Evolutionary conservation across 164 flowering plant genomes (phyloP).

Genomic region (Vitis rotundifolia): DNA sequence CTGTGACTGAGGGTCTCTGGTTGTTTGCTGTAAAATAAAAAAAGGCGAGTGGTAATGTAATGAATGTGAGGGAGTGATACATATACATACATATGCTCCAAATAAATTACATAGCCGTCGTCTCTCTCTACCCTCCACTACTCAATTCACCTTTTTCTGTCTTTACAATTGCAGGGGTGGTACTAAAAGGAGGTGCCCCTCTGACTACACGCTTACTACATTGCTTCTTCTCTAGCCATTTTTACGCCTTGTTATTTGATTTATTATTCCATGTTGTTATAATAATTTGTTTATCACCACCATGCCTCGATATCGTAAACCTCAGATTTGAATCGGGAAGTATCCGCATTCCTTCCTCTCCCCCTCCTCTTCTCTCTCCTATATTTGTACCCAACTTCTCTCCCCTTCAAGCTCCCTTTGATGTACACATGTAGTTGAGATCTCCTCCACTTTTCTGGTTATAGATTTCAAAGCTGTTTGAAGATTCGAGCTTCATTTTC

Average conservation of each 20-base stretch:
- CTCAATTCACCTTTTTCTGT: background rate
- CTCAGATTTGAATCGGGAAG: conserved; percentile 31
- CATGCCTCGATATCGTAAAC: conserved; percentile 24
- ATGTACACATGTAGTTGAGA: conserved; percentile 18
- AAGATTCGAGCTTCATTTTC: background rate
- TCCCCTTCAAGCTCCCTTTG: conserved; percentile 7
- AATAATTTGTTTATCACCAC: conserved; percentile 11
- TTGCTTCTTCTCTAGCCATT: background rate
- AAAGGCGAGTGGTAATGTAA: too few species aligned
- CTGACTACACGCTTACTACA: background rate
- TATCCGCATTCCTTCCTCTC: conserved; percentile 29
- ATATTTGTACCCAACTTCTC: conserved; percentile 2
- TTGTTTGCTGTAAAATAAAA: too few species aligned
- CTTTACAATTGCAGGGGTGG: background rate
- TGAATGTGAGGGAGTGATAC: too few species aligned
- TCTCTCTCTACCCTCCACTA: background rate
- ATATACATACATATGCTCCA: too few species aligned
- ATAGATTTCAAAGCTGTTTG: background rate
- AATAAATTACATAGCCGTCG: background rate
- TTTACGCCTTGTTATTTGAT: background rate
- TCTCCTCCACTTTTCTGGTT: conserved; percentile 27
- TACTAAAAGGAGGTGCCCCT: background rate
- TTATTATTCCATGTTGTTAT: background rate
- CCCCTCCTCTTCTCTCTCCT: background rate
- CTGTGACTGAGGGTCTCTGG: background rate